Evolutionary conservation across 345 rosid genomes (phyloP), one percentile per base, ranked within the genome.

Genomic region (Schrenkiella parvula): DNA sequence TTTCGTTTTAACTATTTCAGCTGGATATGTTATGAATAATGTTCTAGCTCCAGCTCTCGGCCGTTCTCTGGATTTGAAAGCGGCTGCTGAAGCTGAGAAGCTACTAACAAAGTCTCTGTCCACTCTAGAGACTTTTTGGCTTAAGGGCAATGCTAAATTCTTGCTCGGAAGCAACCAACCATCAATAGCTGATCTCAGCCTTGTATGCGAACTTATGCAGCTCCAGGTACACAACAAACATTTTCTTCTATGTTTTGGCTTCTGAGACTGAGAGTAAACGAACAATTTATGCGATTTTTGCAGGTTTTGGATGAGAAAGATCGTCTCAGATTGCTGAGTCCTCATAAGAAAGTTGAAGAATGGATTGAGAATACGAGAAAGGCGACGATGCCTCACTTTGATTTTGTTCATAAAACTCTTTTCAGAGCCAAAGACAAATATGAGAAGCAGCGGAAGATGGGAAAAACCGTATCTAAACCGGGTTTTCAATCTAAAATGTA

Each of bases 161-260:
- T 73, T 88, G 82, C 63, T 87, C 8, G 92, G 89, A 53, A 79
- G 88, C 70, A 83, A 85, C 81, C 92, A 85, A 64, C 92, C 92
- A 42, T 83, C 95, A 9, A 84, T 92, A 65, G 96, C 95, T 51
- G 96, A 92, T 80, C 81, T 92, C 50, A 85, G 88, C 85, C 88
- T 92, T 18, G 88, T 84, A 8, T 92, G 95, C 57, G 92, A 89
- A 76, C 71, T 88, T 67, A 88, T 76, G 88, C 95, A 87, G 66
- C 84, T 88, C 52, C 87, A 88, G 90, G 93, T 88, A 80, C 34
- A 13, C 18, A 65, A 12, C n/a, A 4, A 12, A 8, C 61, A 60
- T 66, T 2, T 14, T 32, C 35, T 32, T 32, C 34, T 6, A 31
- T 31, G 34, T 31, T 31, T 31, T 31, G 34, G 34, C 34, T 31